phyloP scores from a whole-genome alignment of 2,329 filamentous ascomycete species.

The Talaromyces sp. region DNA sequence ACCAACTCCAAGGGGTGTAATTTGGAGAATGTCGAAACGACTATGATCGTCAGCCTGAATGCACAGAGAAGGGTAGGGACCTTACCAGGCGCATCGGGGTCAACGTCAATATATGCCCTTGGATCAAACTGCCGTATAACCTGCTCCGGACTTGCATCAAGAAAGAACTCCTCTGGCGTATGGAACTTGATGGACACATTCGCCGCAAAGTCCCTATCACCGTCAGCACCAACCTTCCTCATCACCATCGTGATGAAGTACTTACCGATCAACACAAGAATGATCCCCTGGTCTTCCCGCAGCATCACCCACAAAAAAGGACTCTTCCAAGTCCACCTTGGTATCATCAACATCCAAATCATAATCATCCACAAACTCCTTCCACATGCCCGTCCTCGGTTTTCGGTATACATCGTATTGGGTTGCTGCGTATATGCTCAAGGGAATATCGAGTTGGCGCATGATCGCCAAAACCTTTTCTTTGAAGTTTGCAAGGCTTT shows the following conservation, averaged over 20 bases:
- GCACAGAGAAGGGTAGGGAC: neutral
- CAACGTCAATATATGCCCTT: constrained; percentile 47
- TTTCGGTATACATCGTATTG: constrained; percentile 79
- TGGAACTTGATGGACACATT: constrained; percentile 78
- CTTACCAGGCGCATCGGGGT: constrained; percentile 34
- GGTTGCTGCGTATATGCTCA: constrained; percentile 82
- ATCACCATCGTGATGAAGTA: constrained; percentile 9
- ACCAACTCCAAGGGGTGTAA: constrained; percentile 69
- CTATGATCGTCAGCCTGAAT: constrained; percentile 16
- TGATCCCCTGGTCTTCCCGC: constrained; percentile 56
- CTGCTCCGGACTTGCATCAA: constrained; percentile 61
- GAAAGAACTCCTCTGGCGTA: constrained; percentile 91
- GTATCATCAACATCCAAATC: constrained; percentile 50
- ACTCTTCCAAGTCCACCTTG: constrained; percentile 64
- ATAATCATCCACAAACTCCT: constrained; percentile 60
- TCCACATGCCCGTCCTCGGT: constrained; percentile 87
- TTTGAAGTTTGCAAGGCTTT: constrained; percentile 76
- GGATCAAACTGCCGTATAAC: constrained; percentile 73
- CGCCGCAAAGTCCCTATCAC: constrained; percentile 69
- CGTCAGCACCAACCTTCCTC: neutral
- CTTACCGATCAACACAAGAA: constrained; percentile 58
- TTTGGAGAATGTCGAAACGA: constrained; percentile 49
- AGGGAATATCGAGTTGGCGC: constrained; percentile 63
- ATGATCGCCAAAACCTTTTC: constrained; percentile 70
- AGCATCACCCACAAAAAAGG: constrained; percentile 89